A percentile compares a stretch with the other conserved stretches of the same genome.
These are phyloP conservation scores for Cyclotella cryptica DNA, from an alignment of 108 stramenopile genomes.

Conservation along the genomic window DNA sequence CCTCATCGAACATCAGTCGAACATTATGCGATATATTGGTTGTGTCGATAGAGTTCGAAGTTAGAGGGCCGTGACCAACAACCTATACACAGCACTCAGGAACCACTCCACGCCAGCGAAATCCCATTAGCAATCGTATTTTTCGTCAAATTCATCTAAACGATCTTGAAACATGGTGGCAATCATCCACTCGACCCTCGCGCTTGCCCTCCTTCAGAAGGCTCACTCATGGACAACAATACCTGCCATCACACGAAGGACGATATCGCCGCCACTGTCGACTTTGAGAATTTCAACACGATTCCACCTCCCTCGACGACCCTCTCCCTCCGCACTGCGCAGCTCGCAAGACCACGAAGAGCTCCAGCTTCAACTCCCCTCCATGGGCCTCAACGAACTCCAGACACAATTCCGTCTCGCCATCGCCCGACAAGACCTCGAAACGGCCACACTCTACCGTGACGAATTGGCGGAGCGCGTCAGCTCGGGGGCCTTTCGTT, in stretches of 20 bases:
- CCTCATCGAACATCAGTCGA: no score
- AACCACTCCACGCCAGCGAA: background rate
- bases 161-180: constrained; percentile 8
- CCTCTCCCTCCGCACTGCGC: background rate
- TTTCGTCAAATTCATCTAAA: background rate
- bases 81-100: background rate
- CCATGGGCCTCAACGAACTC: constrained; percentile 86
- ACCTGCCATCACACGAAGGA: constrained; percentile 1
- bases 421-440: constrained; percentile 64
- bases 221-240: constrained; percentile 15
- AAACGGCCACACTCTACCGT: constrained; percentile 65
- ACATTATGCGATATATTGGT: no score
- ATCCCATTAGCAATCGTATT: no score
- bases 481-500: constrained; percentile 32
- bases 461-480: constrained; percentile 70
- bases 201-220: background rate
- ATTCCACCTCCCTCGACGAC: background rate
- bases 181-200: background rate
- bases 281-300: no score
- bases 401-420: constrained; percentile 84
- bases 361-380: constrained; percentile 35
- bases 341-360: constrained; percentile 21
- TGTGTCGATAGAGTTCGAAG: no score
- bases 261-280: no score
- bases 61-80: no score